Conservation (phyloP, 371 early-diverging fungal genomes). For the Smittium mucronatum region DNA sequence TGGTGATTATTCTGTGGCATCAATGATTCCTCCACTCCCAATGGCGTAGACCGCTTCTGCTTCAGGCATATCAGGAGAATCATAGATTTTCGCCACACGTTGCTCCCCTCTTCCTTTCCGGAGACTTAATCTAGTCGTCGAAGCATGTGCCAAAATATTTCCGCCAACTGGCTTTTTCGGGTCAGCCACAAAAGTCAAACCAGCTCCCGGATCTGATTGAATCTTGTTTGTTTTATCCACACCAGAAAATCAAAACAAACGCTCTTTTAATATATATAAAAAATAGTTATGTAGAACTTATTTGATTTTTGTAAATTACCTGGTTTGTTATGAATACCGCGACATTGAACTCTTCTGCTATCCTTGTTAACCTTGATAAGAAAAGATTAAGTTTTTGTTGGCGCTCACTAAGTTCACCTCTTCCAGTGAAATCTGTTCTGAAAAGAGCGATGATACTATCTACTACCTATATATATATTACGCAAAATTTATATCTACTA, state of each 20-base stretch:
- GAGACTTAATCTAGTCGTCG: conserved; percentile 11
- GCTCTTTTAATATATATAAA: conserved; percentile 3
- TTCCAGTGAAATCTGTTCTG: conserved; percentile 63
- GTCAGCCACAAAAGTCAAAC: conserved; percentile 64
- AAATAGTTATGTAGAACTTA: too few species aligned
- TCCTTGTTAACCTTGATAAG: conserved; percentile 58
- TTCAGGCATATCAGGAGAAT: conserved; percentile 14
- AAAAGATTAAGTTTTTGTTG: conserved; percentile 78
- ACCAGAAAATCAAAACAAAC: too few species aligned
- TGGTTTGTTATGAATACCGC: conserved; percentile 86
- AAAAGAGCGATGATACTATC: conserved; percentile 69
- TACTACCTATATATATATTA: conserved; percentile 35
- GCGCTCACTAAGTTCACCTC: conserved; percentile 81
- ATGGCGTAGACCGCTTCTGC: conserved; percentile 14
- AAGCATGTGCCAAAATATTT: conserved; percentile 40
- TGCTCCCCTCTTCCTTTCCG: conserved; percentile 11
- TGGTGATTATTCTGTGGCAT: conserved; percentile 5
- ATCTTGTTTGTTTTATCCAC: conserved; percentile 20
- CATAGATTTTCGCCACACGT: conserved; percentile 12
- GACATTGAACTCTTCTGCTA: conserved; percentile 79
- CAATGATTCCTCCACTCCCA: conserved; percentile 12
- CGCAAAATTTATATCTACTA: conserved; percentile 66
- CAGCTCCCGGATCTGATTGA: conserved; percentile 44
- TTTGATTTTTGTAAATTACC: too few species aligned
- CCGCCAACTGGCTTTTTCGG: conserved; percentile 81